Evolutionary conservation across 2,329 filamentous ascomycete genomes (phyloP).

Genomic region (Epichloe bromicola): DNA sequence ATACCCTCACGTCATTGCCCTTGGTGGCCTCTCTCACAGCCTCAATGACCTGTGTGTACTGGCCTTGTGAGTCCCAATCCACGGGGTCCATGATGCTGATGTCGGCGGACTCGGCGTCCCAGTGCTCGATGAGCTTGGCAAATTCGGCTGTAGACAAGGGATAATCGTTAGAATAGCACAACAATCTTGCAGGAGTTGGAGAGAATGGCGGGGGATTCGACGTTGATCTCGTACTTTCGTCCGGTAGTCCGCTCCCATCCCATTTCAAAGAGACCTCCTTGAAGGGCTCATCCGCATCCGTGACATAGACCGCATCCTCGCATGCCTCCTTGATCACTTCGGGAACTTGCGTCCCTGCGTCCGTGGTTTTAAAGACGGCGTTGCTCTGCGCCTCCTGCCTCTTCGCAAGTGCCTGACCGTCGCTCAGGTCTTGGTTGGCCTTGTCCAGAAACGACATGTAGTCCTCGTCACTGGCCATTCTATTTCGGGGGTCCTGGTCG

Average conservation of each 20-base stretch:
- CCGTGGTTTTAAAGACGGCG: constrained; percentile 36
- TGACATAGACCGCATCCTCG: constrained; percentile 53
- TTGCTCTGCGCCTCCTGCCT: constrained; percentile 11
- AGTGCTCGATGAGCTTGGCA: constrained; percentile 50
- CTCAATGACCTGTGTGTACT: constrained; percentile 56
- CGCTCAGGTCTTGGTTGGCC: constrained; percentile 66
- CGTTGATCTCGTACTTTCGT: constrained; percentile 40
- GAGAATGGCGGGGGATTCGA: not conserved
- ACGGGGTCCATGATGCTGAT: constrained; percentile 54
- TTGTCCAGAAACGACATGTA: constrained; percentile 80
- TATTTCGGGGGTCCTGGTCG: constrained; percentile 8
- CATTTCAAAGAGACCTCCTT: constrained; percentile 59
- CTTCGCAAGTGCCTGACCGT: constrained; percentile 16
- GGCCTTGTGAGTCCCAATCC: constrained; percentile 60
- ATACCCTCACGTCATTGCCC: constrained; percentile 61
- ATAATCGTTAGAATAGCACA: not conserved
- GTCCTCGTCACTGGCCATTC: constrained; percentile 65
- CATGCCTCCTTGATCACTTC: constrained; percentile 35
- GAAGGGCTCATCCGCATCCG: constrained; percentile 79
- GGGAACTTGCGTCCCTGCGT: constrained; percentile 47
- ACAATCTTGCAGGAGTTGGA: not conserved
- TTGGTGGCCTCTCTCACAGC: constrained; percentile 52
- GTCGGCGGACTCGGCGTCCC: constrained; percentile 36
- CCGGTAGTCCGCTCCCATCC: constrained; percentile 39
- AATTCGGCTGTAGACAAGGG: constrained; percentile 47